These are phyloP conservation scores for Phytophthora idaei DNA, from an alignment of 352 stramenopile genomes.

Conservation along the genomic window DNA sequence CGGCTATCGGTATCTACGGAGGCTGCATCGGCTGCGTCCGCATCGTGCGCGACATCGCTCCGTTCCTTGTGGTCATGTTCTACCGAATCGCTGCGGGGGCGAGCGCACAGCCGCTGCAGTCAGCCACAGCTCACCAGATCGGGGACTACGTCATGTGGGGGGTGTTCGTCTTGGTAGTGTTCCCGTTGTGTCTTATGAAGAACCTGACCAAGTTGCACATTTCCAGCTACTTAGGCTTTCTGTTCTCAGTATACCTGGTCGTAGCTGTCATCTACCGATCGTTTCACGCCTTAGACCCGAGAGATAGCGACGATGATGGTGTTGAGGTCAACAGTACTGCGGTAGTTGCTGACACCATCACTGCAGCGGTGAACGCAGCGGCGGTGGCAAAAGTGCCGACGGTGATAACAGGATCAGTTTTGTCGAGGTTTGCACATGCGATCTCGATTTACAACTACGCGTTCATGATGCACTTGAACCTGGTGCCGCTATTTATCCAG, in stretches of 20 bases:
- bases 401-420: slow-evolving; percentile 32
- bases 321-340: slow-evolving; percentile 14
- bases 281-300: slow-evolving; percentile 34
- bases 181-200: slow-evolving; percentile 76
- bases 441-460: slow-evolving; percentile 85
- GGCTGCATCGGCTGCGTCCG: slow-evolving; percentile 74
- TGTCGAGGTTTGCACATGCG: slow-evolving; percentile 56
- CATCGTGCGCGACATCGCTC: slow-evolving; percentile 70
- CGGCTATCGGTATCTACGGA: slow-evolving; percentile 71
- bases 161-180: slow-evolving; percentile 58
- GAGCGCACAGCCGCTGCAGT: slow-evolving; percentile 17
- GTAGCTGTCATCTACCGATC: slow-evolving; percentile 61
- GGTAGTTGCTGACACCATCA: slow-evolving; percentile 5
- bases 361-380: slow-evolving; percentile 21
- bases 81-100: slow-evolving; percentile 29
- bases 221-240: slow-evolving; percentile 75
- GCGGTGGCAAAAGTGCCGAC: slow-evolving; percentile 34
- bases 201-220: slow-evolving; percentile 69
- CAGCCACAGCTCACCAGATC: slow-evolving; percentile 27
- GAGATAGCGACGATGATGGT: slow-evolving; percentile 6
- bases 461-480: slow-evolving; percentile 89
- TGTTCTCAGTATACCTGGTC: slow-evolving; percentile 70
- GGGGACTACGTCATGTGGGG: slow-evolving; percentile 58
- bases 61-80: slow-evolving; percentile 54
- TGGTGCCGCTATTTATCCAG: slow-evolving; percentile 77